Evolutionary conservation across 169 alveolate genomes (phyloP), one percentile per base, ranked within the genome.

Genomic region (Eimeria sp.): DNA sequence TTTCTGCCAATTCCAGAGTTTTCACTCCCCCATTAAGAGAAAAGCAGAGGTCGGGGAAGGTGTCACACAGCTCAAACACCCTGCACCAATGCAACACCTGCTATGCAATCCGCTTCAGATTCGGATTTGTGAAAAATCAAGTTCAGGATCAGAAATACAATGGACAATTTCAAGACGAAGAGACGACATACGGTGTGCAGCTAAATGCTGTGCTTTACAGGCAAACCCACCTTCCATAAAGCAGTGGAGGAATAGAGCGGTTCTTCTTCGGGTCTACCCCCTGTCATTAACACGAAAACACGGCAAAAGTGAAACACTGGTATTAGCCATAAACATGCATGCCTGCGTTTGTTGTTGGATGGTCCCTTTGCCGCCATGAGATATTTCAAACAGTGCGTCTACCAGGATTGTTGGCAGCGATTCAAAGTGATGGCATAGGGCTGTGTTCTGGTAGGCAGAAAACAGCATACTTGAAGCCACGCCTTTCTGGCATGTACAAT

Each of bases 401-500:
- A 61, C n/a, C 27, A n/a, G 20, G 11, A 67, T 10, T 13, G 45
- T 67, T 67, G 76, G 43, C 40, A 67, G 43, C 14, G 76, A 40
- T 27, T 27, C 20, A 67, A 22, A 45, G n/a, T 27, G 51, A 14
- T 30, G 51, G 27, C 47, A 70, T 5, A 70, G 22, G 47, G 9
- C 25, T 70, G 25, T 3, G 47, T 20, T n/a, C n/a, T 51, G 40
- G 82, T 54, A 45, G 61, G 34, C 16, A 18, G 6, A 25, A 30
- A 6, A 22, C 27, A 1, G 47, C 83, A 54, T 73, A 94, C 96
- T 30, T 97, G 97, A 88, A 98, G 97, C 98, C 99, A 96, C 30
- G 99, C 99, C 97, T 99, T 99, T 57, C 99, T 96, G 25, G 99
- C 99, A 94, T 99, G 99, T 22, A 99, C 98, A 30, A 99, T 98